Evolutionary conservation across 345 rosid genomes (phyloP).

Genomic region (Syzygium aromaticum): DNA sequence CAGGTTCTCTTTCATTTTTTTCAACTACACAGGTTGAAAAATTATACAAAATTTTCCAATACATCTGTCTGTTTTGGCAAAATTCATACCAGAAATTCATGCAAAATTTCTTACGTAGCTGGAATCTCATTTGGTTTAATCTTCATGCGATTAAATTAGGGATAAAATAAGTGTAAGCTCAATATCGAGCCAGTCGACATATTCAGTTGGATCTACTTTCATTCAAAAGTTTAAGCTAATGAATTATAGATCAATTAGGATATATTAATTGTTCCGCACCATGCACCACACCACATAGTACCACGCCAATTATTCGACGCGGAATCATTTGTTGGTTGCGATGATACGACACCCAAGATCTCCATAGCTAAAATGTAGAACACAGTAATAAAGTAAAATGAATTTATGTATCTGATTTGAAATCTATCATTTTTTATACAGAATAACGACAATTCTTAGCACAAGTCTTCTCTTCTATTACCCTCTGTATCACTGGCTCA

Average conservation of each 20-base stretch:
- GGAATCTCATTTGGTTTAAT: not conserved
- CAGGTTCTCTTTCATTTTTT: too few species aligned
- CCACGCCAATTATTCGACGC: rapidly evolving
- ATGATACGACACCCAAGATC: too few species aligned
- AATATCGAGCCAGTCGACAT: rapidly evolving
- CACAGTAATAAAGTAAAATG: too few species aligned
- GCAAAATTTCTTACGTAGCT: not conserved
- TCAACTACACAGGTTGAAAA: not conserved
- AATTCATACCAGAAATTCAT: not conserved
- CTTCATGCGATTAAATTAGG: not conserved
- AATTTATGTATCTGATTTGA: too few species aligned
- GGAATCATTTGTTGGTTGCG: too few species aligned
- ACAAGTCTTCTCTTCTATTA: too few species aligned
- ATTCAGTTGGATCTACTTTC: not conserved
- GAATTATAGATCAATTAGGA: not conserved
- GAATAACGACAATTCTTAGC: too few species aligned
- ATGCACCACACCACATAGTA: too few species aligned
- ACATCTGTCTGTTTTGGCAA: not conserved
- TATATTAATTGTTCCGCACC: rapidly evolving
- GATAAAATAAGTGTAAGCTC: not conserved
- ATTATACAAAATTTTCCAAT: not conserved
- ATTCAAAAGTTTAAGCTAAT: not conserved
- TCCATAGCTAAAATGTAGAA: too few species aligned
- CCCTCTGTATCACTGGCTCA: too few species aligned
- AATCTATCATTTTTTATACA: too few species aligned